Percentiles rank a stretch among this genome's conserved stretches.
These are phyloP conservation scores for Laburnicola sp. DNA, from an alignment of 2,329 filamentous ascomycete species.

Conservation along the genomic window DNA sequence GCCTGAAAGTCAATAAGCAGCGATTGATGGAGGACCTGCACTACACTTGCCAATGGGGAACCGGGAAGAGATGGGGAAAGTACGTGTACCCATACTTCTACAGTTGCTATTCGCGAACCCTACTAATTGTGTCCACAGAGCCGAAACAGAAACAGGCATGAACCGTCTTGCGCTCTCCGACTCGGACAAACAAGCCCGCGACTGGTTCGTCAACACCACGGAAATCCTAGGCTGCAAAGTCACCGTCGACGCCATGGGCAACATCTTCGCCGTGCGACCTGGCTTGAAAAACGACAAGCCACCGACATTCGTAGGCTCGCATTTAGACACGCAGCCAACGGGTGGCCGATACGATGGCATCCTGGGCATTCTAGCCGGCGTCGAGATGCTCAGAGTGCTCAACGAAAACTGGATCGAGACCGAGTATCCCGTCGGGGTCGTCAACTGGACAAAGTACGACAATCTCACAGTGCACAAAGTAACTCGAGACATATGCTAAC, in stretches of 20 bases:
- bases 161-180: conserved; percentile 71
- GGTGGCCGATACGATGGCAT: conserved; percentile 78
- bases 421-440: conserved; percentile 70
- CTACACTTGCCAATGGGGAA: conserved; percentile 67
- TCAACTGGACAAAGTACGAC: conserved; percentile 74
- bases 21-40: conserved; percentile 67
- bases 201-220: conserved; percentile 73
- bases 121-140: conserved; percentile 39
- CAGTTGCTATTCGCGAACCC: neutral
- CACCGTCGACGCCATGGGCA: conserved; percentile 75
- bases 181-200: conserved; percentile 69
- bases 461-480: neutral
- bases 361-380: conserved; percentile 70
- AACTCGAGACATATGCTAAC: conserved; percentile 8
- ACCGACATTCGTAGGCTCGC: conserved; percentile 70
- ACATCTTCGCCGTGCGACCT: conserved; percentile 73
- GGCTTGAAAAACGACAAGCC: conserved; percentile 61
- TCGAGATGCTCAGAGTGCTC: conserved; percentile 72
- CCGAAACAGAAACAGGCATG: conserved; percentile 72
- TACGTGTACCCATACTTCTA: conserved; percentile 45
- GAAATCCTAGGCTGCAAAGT: conserved; percentile 67
- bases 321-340: conserved; percentile 60
- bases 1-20: conserved; percentile 60
- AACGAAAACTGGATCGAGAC: conserved; percentile 70
- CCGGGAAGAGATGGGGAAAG: conserved; percentile 68